Base-by-base conservation (phyloP, 805 yeast species). In the Kuraishia piskuri region DNA sequence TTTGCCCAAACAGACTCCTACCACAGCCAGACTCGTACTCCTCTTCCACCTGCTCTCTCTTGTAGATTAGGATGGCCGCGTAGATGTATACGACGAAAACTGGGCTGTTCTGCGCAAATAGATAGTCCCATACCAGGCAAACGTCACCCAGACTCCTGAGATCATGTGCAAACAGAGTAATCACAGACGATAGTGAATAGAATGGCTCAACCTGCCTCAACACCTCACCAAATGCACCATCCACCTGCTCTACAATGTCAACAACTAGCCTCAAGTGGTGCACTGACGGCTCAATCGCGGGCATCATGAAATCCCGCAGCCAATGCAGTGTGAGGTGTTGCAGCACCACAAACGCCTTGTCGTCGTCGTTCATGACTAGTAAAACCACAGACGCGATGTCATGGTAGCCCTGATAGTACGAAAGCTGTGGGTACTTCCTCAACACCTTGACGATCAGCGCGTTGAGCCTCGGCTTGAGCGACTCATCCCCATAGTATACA, bases 401-500 rank as follows among this genome's bases (percentile, higher is more conserved):
- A 67, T 92, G 98, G 66, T 78, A 89, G 0, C 99, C 99, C 68
- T 92, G 99, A 66, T 90, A 92, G 67, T 92, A 92, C 55, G 80
- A 73, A 46, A 91, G 70, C 2, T 67, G 61, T 0, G 91, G 91
- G 58, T 84, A 71, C 17, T 73, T 75, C 45, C 89, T 68, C 14
- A 94, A 71, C 2, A 90, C 72, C 20, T 72, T 70, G 14, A 78
- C 66, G 2, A 89, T 76, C 14, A 84, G 57, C 4, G 64, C 64
- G 22, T 61, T 63, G 50, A 84, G 68, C 49, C 74, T 63, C 23
- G 63, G 62, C 55, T 77, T 73, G 50, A 83, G 66, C n/a, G 54
- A 50, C 24, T 61, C 55, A 6, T 56, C 40, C 2, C 65, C 48
- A 48, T 70, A 70, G 55, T 62, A 62, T 9, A 77, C 78, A 62